Percentiles rank a stretch among this genome's conserved stretches.
These are phyloP conservation scores for Phymatotrichopsis omnivora DNA, from an alignment of 2,329 filamentous ascomycete genomes.

Conservation along the genomic window DNA sequence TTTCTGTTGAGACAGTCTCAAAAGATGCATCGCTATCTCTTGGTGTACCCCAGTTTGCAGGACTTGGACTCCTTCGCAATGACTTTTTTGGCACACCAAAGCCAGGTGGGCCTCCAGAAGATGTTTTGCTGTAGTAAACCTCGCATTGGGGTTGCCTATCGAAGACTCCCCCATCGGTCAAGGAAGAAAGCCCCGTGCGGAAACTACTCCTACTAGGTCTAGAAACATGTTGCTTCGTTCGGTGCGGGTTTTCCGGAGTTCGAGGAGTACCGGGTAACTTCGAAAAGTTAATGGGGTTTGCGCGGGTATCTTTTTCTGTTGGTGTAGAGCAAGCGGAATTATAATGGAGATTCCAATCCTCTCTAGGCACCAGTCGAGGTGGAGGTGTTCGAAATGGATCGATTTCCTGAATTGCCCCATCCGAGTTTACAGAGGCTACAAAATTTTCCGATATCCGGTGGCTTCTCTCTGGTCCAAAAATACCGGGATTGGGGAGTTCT, in stretches of 20 bases:
- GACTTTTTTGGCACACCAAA: constrained; percentile 22
- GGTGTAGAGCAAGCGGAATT: too few relatives aligned
- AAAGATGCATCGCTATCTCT: constrained; percentile 25
- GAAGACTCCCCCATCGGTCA: constrained; percentile 2
- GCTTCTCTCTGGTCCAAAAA: constrained; percentile 16
- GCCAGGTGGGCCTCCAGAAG: constrained; percentile 19
- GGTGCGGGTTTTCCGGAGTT: too few relatives aligned
- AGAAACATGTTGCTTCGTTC: too few relatives aligned
- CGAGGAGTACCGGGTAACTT: constrained; percentile 10
- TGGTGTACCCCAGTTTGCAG: constrained; percentile 16
- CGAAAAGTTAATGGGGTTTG: constrained; percentile 14
- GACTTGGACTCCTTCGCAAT: constrained; percentile 19
- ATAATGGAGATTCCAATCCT: too few relatives aligned
- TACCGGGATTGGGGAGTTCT: too few relatives aligned
- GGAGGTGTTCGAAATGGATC: constrained; percentile 9
- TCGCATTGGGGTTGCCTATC: constrained; percentile 8
- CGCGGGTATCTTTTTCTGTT: constrained; percentile 2
- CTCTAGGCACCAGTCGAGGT: constrained; percentile 7
- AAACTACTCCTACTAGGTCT: constrained; percentile 3
- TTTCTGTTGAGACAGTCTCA: constrained; percentile 23
- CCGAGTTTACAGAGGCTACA: constrained; percentile 14
- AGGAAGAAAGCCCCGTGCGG: constrained; percentile 12
- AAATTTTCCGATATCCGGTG: constrained; percentile 19
- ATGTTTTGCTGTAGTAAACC: constrained; percentile 11
- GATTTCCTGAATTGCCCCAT: constrained; percentile 15